Evolutionary conservation across 1,284 basidiomycete genomes (phyloP).

Genomic region (Sphaerobolus stellatus): DNA sequence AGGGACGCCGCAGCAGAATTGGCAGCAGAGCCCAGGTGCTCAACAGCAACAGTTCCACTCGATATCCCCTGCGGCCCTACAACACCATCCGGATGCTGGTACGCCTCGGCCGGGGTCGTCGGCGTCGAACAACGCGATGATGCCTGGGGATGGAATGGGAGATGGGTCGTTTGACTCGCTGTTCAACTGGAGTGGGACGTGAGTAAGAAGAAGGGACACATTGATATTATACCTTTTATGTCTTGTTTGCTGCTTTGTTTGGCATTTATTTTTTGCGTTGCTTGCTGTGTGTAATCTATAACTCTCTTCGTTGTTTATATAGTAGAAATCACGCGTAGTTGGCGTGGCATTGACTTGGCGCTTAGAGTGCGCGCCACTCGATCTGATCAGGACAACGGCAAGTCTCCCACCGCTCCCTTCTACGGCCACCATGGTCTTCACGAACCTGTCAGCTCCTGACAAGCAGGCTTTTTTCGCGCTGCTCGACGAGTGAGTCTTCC

Average conservation of each 20-base stretch:
- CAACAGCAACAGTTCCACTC: slow-evolving; percentile 21
- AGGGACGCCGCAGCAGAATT: slow-evolving; percentile 17
- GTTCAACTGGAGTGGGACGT: slow-evolving; percentile 11
- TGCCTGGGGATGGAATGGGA: slow-evolving; percentile 28
- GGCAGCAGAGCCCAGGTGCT: slow-evolving; percentile 11
- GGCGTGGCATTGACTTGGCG: slow-evolving; percentile 3
- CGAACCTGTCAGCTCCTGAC: slow-evolving; percentile 60
- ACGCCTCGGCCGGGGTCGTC: slow-evolving; percentile 27
- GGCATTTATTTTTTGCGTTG: background rate
- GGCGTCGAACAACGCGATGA: slow-evolving; percentile 29
- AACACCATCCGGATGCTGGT: slow-evolving; percentile 23
- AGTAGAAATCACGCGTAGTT: slow-evolving; percentile 3
- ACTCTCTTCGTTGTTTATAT: slow-evolving; percentile 1
- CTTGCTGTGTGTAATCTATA: slow-evolving; percentile 7
- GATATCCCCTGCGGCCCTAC: slow-evolving; percentile 27
- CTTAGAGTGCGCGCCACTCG: background rate
- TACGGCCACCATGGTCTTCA: slow-evolving; percentile 56
- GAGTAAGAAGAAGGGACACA: background rate
- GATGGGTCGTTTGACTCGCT: slow-evolving; percentile 9
- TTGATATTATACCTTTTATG: background rate
- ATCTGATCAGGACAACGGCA: slow-evolving; percentile 7
- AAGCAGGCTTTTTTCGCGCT: slow-evolving; percentile 78
- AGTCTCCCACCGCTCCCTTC: slow-evolving; percentile 22
- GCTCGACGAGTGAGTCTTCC: slow-evolving; percentile 58
- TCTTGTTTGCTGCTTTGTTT: slow-evolving; percentile 1